A percentile compares a stretch with the other conserved stretches of the same genome.
Conservation (phyloP, 1,139 yeast species). For the Eremothecium coryli region DNA sequence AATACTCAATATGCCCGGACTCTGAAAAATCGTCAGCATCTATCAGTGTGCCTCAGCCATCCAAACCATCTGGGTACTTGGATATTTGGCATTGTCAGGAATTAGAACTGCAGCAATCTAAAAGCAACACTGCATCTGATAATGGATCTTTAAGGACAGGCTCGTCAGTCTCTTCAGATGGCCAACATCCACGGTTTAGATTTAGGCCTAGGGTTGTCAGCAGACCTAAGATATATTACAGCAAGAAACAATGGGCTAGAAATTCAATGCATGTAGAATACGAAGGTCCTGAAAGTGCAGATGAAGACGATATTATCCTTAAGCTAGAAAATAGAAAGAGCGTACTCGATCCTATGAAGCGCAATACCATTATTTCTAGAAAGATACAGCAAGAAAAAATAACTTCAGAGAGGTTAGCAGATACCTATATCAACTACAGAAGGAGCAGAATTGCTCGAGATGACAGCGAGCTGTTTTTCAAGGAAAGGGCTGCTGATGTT, state of each 20-base stretch:
- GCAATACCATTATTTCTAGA: constrained; percentile 19
- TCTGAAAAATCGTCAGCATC: constrained; percentile 35
- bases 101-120: constrained; percentile 11
- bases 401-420: constrained; percentile 6
- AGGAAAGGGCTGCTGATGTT: too few species aligned
- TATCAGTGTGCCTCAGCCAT: constrained; percentile 38
- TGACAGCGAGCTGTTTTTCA: too few species aligned
- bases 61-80: constrained; percentile 27
- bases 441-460: too few species aligned
- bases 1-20: constrained; percentile 19
- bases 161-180: neutral
- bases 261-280: constrained; percentile 4
- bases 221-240: constrained; percentile 18
- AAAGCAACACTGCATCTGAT: constrained; percentile 7
- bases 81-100: constrained; percentile 34
- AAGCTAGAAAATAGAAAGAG: constrained; percentile 8
- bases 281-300: neutral
- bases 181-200: neutral
- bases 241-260: constrained; percentile 8
- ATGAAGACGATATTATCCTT: constrained; percentile 11
- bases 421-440: neutral
- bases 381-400: constrained; percentile 16
- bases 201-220: constrained; percentile 24
- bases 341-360: constrained; percentile 20
- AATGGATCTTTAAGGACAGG: neutral